Base-by-base conservation (phyloP, 352 stramenopile genomes). In the Globisporangium cederbergense region DNA sequence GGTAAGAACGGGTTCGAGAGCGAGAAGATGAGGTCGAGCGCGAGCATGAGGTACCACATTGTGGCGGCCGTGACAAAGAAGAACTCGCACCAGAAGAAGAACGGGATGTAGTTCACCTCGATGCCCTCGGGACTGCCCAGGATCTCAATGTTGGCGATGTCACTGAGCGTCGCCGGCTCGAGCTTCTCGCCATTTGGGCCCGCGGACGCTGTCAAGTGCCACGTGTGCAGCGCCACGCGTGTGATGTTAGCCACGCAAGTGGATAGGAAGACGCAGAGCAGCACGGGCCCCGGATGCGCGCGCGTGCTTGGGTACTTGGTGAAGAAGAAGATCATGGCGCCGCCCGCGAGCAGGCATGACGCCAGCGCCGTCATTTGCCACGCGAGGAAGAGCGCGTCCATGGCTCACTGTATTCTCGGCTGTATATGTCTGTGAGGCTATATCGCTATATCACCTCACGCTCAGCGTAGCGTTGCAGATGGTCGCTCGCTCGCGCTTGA, bases 41-140 rank as follows among this genome's bases (percentile, higher is more conserved):
- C 84, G 30, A 95, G 70, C 86, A 95, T 95, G 66, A 95, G 79
- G 66, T 81, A 90, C 86, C 86, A 95, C 52, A 93, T 86, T 28
- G 84, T 93, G 36, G 79, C 62, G 16, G 86, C 75, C 47, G 84
- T 92, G 62, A 73, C 72, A 72, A 95, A 92, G 81, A 93, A 95
- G 65, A 92, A 89, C 58, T 80, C 75, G 65, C 74, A 78, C 86
- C 86, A 95, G 65, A 95, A 95, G 75, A 93, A 91, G 66, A 91
- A 87, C 10, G 76, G 62, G 22, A 81, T 71, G 67, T 91, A 91
- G 18, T 64, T 59, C 20, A 34, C 22, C 55, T 79, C 77, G 51
- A 89, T 46, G 6, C 51, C 56, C 3, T 52, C 57, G 38, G 71
- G 47, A 18, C 66, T 60, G 36, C 76, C 67, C 0, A 66, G 58